Base-by-base conservation (phyloP, 192 early-diverging fungal species). In the Gonapodya prolifera region DNA sequence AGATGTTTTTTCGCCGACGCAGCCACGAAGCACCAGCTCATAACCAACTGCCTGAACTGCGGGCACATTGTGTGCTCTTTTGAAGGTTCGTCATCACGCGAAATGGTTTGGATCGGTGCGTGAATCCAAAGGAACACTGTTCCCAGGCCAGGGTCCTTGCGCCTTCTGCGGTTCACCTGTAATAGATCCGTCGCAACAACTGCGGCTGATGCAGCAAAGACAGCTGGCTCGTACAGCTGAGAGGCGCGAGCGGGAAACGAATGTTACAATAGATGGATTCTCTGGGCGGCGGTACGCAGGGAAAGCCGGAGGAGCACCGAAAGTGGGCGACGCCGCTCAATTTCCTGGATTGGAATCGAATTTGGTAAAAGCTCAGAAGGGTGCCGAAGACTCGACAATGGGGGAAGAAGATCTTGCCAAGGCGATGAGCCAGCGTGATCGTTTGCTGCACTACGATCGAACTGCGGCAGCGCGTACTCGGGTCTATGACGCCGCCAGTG, bases 21-120 rank as follows among this genome's bases (percentile, higher is more conserved):
- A 88, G 88, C 88, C 1, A 88, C 86, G 0, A 85, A 85, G 36
- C 88, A 89, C 79, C 79, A 81, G 31, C 71, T 89, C 34, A 77
- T 88, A 13, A 84, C 81, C 0, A 84, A 86, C 75, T 86, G 86
- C 31, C 76, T 89, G 23, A 85, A 76, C 70, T 89, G 88, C 79
- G 88, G 88, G 1, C 87, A 87, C 76, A 89, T 89, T 70, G 88
- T 89, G 18, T 89, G 88, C 75, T 77, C 78, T 1, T 73, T 80
- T 30, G 88, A 89, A 61, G 87, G 45, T 61, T 16, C 45, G 45
- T 8, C 45, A 61, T 23, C 45, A 61, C n/a, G n/a, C n/a, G n/a
- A n/a, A n/a, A 23, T 61, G 23, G 8, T 61, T 16, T 61, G 45
- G 45, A 8, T 23, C 8, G 8, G 45, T 61, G 45, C 23, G 45